Conservation (phyloP, 148 eudicot species). For the Polygonum maritimum region DNA sequence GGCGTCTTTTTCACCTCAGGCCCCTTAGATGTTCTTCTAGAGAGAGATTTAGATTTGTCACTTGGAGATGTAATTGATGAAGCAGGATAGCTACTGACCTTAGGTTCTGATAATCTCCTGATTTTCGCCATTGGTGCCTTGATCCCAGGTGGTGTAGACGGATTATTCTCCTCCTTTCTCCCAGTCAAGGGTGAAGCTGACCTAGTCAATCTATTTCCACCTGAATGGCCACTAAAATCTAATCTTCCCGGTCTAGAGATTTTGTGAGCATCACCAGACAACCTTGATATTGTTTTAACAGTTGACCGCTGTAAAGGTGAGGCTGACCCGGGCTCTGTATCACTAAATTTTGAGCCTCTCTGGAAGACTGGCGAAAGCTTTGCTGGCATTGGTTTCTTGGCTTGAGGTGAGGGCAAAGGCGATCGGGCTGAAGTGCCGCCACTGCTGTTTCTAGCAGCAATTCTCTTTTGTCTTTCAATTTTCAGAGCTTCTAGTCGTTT, state of each 20-base stretch:
- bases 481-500: conserved; percentile 76
- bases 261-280: conserved; percentile 40
- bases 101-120: conserved; percentile 93
- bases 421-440: conserved; percentile 32
- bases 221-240: conserved; percentile 10
- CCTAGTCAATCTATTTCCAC: conserved; percentile 56
- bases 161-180: conserved; percentile 37
- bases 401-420: conserved; percentile 35
- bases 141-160: conserved; percentile 46
- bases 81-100: conserved; percentile 28
- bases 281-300: conserved; percentile 38
- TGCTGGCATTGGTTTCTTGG: conserved; percentile 41
- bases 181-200: conserved; percentile 60
- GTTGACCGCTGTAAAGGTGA: conserved; percentile 95
- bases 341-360: conserved; percentile 83
- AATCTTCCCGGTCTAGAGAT: conserved; percentile 42
- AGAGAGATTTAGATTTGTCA: conserved; percentile 40
- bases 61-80: conserved; percentile 39
- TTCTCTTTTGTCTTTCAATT: conserved; percentile 87
- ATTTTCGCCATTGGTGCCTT: conserved; percentile 64
- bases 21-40: conserved; percentile 39
- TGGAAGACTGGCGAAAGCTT: conserved; percentile 59
- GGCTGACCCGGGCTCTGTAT: conserved; percentile 77
- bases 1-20: conserved; percentile 48
- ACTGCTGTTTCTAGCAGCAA: conserved; percentile 60